These are phyloP conservation scores for Amanita inopinata DNA, from an alignment of 768 basidiomycete genomes.

Conservation along the genomic window DNA sequence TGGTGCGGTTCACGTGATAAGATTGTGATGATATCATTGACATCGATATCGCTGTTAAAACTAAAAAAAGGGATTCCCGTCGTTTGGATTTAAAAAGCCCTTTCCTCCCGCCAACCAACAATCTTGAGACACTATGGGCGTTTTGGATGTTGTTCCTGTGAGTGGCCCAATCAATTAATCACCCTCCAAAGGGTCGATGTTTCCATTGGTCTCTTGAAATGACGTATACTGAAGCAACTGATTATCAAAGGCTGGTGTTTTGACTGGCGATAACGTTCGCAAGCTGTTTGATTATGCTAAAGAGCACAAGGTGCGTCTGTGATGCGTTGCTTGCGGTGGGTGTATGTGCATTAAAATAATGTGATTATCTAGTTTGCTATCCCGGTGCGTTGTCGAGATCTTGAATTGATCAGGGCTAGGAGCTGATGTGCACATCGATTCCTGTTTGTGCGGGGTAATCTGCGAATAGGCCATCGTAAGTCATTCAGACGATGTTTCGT, in stretches of 20 bases:
- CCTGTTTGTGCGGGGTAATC: too few species aligned
- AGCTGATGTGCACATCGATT: background rate
- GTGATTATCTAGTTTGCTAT: constrained; percentile 57
- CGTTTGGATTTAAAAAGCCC: too few species aligned
- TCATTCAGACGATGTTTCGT: too few species aligned
- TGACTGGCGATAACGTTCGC: constrained; percentile 91
- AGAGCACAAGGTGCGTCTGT: constrained; percentile 60
- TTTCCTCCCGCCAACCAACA: too few species aligned
- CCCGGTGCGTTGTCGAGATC: constrained; percentile 45
- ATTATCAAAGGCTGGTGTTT: constrained; percentile 74
- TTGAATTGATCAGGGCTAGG: background rate
- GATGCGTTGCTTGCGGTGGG: constrained; percentile 4
- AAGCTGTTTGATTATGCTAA: constrained; percentile 95
- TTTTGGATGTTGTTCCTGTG: constrained; percentile 8
- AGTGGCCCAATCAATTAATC: too few species aligned
- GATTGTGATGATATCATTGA: too few species aligned
- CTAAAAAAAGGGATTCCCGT: too few species aligned
- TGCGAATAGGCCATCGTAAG: constrained; percentile 62
- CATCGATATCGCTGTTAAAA: too few species aligned
- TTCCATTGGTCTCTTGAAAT: background rate
- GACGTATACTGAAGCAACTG: too few species aligned
- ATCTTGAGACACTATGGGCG: constrained; percentile 9
- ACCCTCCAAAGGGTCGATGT: too few species aligned
- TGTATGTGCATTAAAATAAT: constrained; percentile 1
- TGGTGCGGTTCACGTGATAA: too few species aligned